These are phyloP conservation scores for Cajanus cajan DNA, from an alignment of 306 rosid species.

Conservation along the genomic window DNA sequence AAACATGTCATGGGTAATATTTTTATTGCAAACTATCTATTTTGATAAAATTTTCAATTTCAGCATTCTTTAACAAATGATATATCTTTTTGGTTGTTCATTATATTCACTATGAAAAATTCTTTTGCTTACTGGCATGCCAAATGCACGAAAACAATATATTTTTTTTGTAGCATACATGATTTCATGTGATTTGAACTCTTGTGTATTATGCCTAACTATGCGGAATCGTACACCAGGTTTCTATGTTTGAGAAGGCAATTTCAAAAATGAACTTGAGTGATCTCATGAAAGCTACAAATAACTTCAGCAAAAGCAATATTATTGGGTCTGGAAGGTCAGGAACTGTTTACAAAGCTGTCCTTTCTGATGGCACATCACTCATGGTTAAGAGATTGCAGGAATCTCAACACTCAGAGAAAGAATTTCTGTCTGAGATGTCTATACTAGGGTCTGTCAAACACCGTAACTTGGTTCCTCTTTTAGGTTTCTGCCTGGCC, in stretches of 20 bases:
- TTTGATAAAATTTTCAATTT: not conserved
- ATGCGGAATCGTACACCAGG: constrained; percentile 48
- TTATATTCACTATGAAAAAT: not conserved
- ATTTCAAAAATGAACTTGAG: constrained; percentile 73
- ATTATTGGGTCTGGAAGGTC: constrained; percentile 83
- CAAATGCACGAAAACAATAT: not conserved
- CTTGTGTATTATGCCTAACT: constrained; percentile 20
- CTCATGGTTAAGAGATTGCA: constrained; percentile 91
- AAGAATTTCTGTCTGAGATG: constrained; percentile 86
- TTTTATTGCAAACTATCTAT: not conserved
- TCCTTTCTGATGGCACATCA: constrained; percentile 62
- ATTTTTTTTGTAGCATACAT: not conserved
- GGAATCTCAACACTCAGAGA: constrained; percentile 83
- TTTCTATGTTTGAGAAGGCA: constrained; percentile 77
- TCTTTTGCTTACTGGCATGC: not conserved
- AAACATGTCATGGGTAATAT: not conserved
- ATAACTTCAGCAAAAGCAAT: constrained; percentile 65
- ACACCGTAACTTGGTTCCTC: constrained; percentile 80
- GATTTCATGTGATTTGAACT: constrained; percentile 9
- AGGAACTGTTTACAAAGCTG: constrained; percentile 80
- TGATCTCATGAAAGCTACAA: constrained; percentile 91
- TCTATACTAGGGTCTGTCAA: constrained; percentile 64
- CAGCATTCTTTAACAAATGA: not conserved
- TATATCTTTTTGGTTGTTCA: constrained; percentile 18
- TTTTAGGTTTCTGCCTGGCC: constrained; percentile 79